Percentiles rank a stretch among this genome's conserved stretches.
These are phyloP conservation scores for Mercurialis annua DNA, from an alignment of 345 rosid genomes.

Conservation along the genomic window DNA sequence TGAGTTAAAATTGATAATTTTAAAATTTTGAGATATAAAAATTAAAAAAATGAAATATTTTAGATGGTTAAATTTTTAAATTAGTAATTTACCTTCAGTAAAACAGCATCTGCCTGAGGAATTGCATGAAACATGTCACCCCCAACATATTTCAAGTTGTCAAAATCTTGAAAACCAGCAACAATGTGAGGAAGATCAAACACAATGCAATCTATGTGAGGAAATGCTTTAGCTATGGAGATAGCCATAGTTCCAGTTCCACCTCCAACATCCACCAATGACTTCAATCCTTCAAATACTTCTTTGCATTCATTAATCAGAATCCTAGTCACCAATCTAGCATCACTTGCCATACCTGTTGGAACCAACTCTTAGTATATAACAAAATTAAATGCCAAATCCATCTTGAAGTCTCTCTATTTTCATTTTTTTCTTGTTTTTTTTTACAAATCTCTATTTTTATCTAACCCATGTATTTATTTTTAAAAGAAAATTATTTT, in stretches of 20 bases:
- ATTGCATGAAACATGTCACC: constrained; percentile 26
- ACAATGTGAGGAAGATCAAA: constrained; percentile 24
- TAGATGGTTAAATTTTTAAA: not conserved
- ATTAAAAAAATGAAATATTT: not conserved
- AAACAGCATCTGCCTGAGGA: constrained; percentile 27
- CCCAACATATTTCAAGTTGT: constrained; percentile 13
- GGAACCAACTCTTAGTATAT: not conserved
- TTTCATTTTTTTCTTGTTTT: no score
- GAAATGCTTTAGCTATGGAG: constrained; percentile 15
- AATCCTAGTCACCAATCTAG: not conserved
- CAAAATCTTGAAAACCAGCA: not conserved
- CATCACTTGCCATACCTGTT: constrained; percentile 10
- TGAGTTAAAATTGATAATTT: no score
- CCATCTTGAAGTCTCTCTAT: no score
- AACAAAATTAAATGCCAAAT: no score
- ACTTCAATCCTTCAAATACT: constrained; percentile 19
- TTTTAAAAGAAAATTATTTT: no score
- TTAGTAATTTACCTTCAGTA: constrained; percentile 27
- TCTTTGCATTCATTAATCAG: constrained; percentile 3
- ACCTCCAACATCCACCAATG: constrained; percentile 29
- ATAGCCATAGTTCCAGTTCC: constrained; percentile 23
- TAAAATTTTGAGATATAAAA: no score
- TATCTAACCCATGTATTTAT: no score
- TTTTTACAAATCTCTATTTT: no score
- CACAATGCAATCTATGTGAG: constrained; percentile 14